Evolutionary conservation across 257 asterid species (phyloP), one percentile per base, ranked within the genome.

Genomic region (Solanum neorickii): DNA sequence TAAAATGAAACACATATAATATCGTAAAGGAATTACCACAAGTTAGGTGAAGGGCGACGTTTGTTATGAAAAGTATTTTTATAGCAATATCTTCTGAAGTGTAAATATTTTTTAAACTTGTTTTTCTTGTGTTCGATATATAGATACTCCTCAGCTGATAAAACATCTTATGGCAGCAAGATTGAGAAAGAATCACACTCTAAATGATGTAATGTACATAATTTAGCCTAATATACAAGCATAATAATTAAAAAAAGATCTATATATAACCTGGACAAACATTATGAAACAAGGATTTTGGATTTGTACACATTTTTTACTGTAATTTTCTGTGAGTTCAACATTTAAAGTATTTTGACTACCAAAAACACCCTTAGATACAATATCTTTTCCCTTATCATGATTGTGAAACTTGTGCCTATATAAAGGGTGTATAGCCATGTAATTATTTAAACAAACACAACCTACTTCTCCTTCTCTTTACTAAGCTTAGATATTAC

Each of bases 11-110:
- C 49, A 21, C 46, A 20, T 21, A 8, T 7, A 18, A 9, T 62
- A 93, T 91, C 92, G 13, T 39, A 88, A 91, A 89, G 85, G 94
- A 88, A 88, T 87, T 82, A 13, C 56, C 75, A 80, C 88, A 75
- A 87, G 87, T 77, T 85, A 52, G 78, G 69, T 77, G 74, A 10
- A 41, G 42, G 10, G 82, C 11, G 27, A 16, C 49, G 20, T 39
- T 21, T 74, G 31, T 25, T 37, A 21, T 16, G 10, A 39, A 21
- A 74, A 74, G 44, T 12, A 21, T 1, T 21, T 37, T 74, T 33
- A 10, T 37, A 11, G 31, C 21, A 37, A 37, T 3, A 74, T 20
- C 11, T 33, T 18, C 12, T 72, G 42, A 15, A 72, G 3, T 29
- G 11, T 33, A 4, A 72, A 35, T 72, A 18, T 2, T 18, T 18